Base-by-base conservation (phyloP, 352 stramenopile genomes). In the Phytophthora niederhauseri region DNA sequence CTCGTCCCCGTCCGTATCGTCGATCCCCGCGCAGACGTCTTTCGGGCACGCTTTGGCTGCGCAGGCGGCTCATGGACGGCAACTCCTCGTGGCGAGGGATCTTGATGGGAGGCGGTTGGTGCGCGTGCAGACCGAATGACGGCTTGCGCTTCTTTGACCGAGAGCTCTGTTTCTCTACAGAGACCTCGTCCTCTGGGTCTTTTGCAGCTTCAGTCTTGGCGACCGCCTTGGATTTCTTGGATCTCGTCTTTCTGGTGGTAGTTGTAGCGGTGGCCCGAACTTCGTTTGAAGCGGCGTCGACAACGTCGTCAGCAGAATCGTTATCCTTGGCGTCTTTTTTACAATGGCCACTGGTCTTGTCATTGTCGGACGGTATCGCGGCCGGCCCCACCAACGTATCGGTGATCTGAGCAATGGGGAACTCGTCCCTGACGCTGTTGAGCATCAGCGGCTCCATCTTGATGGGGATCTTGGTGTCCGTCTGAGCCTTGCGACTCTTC, bases 401-500 rank as follows among this genome's bases (percentile, higher is more conserved):
- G 9, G 51, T 54, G 15, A 66, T 60, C 36, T 70, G 53, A 55
- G 49, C 34, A 52, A 73, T 38, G n/a, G 61, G 57, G 26, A 66
- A 51, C 31, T 73, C 63, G 6, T 64, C n/a, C 19, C 65, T 74
- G n/a, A 59, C 11, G 12, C 65, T 57, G 1, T 43, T 52, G 19
- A 45, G 5, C n/a, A 57, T 20, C 26, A 49, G 64, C 52, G 50
- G 68, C 28, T 63, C 57, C 50, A 61, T 22, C 31, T 66, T 62
- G 31, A 61, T 67, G n/a, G 79, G 73, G 20, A 73, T 68, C 64
- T 90, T 84, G 12, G 72, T 75, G 61, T 93, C 82, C 1, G 77
- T 65, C 30, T 89, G 84, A n/a, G 84, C 77, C 62, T 94, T 94
- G 48, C 83, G 84, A 57, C 84, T 93, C 70, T 95, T 95, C 52